Conservation (phyloP, 176 grass and related monocot species). For the Elymus sibiricus region DNA sequence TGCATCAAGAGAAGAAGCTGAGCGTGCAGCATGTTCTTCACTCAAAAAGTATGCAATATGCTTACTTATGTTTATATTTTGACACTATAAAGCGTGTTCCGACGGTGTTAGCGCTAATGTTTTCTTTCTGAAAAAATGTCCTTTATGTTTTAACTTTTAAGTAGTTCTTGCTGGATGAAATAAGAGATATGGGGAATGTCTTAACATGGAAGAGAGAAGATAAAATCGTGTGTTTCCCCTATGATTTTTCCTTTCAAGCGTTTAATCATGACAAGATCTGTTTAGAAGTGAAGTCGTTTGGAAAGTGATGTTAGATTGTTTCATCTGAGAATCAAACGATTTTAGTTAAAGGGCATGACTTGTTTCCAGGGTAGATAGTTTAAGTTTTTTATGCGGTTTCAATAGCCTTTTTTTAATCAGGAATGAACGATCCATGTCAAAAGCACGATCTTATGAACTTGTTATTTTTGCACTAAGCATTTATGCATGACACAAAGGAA, state of each 20-base stretch:
- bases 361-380: not conserved
- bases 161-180: not conserved
- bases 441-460: not conserved
- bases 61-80: conserved; percentile 2
- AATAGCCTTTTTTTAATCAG: not conserved
- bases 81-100: not conserved
- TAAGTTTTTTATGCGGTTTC: not conserved
- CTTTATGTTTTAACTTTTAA: not conserved
- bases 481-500: not conserved
- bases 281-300: not conserved
- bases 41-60: conserved; percentile 3
- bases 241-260: not conserved
- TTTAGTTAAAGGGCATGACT: not conserved
- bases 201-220: not conserved
- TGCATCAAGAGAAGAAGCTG: not conserved
- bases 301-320: not conserved
- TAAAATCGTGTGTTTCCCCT: not conserved
- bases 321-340: not conserved
- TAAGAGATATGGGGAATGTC: not conserved
- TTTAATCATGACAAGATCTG: not conserved
- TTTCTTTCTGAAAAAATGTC: not conserved
- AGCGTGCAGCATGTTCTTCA: not conserved
- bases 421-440: not conserved
- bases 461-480: not conserved
- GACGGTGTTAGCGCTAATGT: not conserved